phyloP scores from a whole-genome alignment of 768 basidiomycete species.

The Tulasnella sp. region DNA sequence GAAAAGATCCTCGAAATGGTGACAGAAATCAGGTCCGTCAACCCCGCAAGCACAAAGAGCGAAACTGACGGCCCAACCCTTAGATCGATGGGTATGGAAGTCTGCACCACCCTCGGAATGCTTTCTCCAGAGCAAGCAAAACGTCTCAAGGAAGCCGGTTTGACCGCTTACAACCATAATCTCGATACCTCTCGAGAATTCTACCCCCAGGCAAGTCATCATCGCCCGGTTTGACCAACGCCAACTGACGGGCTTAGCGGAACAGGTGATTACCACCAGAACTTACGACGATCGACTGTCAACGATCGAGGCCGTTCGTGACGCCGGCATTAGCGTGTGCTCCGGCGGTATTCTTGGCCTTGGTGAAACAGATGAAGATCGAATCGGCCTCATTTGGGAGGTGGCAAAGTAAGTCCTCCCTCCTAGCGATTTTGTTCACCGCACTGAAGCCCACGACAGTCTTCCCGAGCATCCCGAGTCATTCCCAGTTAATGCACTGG shows the following conservation, averaged over 20 bases:
- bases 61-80: neutral
- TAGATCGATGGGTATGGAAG: constrained; percentile 91
- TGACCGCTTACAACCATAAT: constrained; percentile 98
- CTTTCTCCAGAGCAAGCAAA: constrained; percentile 84
- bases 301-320: constrained; percentile 82
- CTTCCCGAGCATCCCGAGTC: constrained; percentile 97
- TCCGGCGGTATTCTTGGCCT: constrained; percentile 93
- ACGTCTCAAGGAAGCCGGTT: constrained; percentile 85
- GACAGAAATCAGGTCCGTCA: constrained; percentile 26
- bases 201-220: constrained; percentile 56
- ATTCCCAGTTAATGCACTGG: constrained; percentile 95
- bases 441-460: constrained; percentile 29
- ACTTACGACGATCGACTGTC: constrained; percentile 87
- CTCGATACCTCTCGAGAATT: constrained; percentile 95
- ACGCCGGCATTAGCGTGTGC: constrained; percentile 94
- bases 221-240: neutral
- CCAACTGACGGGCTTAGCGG: constrained; percentile 2
- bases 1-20: constrained; percentile 92
- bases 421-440: constrained; percentile 3
- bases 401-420: constrained; percentile 62
- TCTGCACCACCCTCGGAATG: constrained; percentile 98
- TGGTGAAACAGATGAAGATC: constrained; percentile 80
- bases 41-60: neutral
- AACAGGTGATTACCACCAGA: constrained; percentile 92
- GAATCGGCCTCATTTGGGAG: constrained; percentile 90